Evolutionary conservation across 2,329 filamentous ascomycete genomes (phyloP), one percentile per base, ranked within the genome.

Genomic region (Fusarium algeriense): DNA sequence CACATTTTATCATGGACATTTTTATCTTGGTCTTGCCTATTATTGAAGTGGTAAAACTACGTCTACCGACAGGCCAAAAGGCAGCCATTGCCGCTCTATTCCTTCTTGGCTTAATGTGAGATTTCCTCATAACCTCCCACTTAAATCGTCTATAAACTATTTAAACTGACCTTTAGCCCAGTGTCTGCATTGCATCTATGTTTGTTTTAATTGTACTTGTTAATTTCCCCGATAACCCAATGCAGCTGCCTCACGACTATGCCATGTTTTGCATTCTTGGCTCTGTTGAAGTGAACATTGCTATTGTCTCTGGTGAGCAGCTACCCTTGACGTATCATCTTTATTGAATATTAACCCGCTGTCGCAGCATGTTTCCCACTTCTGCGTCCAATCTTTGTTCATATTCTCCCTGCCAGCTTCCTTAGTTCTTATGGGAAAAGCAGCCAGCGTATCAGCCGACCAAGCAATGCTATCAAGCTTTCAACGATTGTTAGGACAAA

Each of bases 1-100:
- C 75, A 0, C 80, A 82, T 46, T 69, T 78, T 9, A 19, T 79
- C 2, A 74, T 82, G 57, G 80, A 82, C 8, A 13, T 80, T 10
- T 58, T 64, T 6, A 80, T 81, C 7, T 26, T 82, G 3, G 41
- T 70, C 3, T 46, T 82, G 2, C 80, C 79, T 1, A 40, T 78
- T 7, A 62, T 78, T 6, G 67, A 70, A 15, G 55, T 70, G 4
- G 40, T 44, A 1, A 58, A 43, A 8, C 61, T 70, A 1, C 45
- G 20, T 3, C 20, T 70, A 1, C 30, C 28, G 0, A 20, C 4
- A 0, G 54, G 67, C 2, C 67, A 70, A 14, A 70, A 70, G 34
- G 11, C 67, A 6, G 60, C 66, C 8, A 52, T 70, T 6, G 41
- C 32, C 2, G 66, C 11, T 4, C 14, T 69, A 0, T 69, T 69